phyloP scores from a whole-genome alignment of 208 protist species.

The Trichomonas gallinae region DNA sequence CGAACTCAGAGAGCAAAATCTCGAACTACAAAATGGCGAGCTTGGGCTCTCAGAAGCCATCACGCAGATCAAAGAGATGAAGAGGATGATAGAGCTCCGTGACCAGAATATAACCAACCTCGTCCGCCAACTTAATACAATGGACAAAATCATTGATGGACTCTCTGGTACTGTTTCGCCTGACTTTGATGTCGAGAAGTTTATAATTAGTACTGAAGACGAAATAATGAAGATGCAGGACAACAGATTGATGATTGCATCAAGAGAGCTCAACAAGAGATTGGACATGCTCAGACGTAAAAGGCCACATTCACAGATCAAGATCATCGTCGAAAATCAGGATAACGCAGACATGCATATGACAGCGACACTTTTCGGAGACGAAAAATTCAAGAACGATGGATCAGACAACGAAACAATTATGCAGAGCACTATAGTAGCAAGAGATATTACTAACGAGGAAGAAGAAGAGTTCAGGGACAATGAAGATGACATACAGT shows the following conservation, averaged over 20 bases:
- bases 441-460: background rate
- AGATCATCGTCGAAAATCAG: background rate
- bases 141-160: background rate
- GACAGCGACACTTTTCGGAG: background rate
- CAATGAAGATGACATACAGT: background rate
- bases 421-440: background rate
- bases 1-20: background rate
- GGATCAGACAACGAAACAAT: background rate
- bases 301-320: background rate
- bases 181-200: background rate
- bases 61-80: background rate
- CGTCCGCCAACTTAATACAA: background rate
- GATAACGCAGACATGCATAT: background rate
- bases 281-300: background rate
- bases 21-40: background rate
- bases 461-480: background rate
- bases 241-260: background rate
- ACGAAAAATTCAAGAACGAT: background rate
- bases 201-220: background rate
- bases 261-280: background rate
- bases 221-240: background rate
- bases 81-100: background rate
- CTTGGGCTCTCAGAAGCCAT: background rate
- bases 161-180: background rate
- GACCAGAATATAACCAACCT: background rate